Conservation (phyloP, 2,329 filamentous ascomycete species). For the Trichoderma sp. region DNA sequence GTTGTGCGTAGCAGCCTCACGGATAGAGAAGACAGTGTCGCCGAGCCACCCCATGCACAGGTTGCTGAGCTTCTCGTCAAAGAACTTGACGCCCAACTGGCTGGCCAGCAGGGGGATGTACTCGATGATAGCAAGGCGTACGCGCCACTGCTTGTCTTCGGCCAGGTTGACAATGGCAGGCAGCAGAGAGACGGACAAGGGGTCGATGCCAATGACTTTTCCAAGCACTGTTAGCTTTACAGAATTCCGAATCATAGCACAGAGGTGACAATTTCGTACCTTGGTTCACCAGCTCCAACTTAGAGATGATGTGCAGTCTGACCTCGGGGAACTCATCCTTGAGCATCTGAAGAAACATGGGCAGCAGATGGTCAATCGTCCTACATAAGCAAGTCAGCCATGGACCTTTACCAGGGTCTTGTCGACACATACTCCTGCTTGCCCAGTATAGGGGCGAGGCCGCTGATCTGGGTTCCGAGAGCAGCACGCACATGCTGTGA, state of each 20-base stretch:
- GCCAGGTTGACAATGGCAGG: slow-evolving; percentile 96
- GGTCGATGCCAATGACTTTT: slow-evolving; percentile 91
- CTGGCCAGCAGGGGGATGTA: slow-evolving; percentile 96
- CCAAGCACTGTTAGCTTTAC: slow-evolving; percentile 15
- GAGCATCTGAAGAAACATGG: slow-evolving; percentile 99
- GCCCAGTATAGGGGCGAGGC: slow-evolving; percentile 91
- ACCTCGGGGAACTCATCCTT: slow-evolving; percentile 99
- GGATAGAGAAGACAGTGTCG: slow-evolving; percentile 97
- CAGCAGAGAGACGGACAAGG: slow-evolving; percentile 91
- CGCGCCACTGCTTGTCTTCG: slow-evolving; percentile 99
- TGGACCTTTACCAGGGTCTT: too few species aligned
- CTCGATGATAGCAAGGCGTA: slow-evolving; percentile 96
- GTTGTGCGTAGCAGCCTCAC: slow-evolving; percentile 95
- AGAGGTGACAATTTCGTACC: slow-evolving; percentile 50
- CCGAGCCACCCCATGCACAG: slow-evolving; percentile 99
- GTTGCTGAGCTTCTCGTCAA: slow-evolving; percentile 92
- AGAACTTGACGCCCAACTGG: slow-evolving; percentile 95
- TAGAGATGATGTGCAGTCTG: slow-evolving; percentile 98
- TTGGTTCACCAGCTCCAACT: slow-evolving; percentile 96
- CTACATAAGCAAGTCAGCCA: slow-evolving; percentile 41
- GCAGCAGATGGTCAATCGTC: slow-evolving; percentile 92
- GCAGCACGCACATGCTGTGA: slow-evolving; percentile 97
- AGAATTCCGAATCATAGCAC: background rate
- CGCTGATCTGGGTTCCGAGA: slow-evolving; percentile 94
- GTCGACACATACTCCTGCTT: slow-evolving; percentile 80